phyloP scores from a whole-genome alignment of 306 rosid genomes.

The Castanea mollissima region DNA sequence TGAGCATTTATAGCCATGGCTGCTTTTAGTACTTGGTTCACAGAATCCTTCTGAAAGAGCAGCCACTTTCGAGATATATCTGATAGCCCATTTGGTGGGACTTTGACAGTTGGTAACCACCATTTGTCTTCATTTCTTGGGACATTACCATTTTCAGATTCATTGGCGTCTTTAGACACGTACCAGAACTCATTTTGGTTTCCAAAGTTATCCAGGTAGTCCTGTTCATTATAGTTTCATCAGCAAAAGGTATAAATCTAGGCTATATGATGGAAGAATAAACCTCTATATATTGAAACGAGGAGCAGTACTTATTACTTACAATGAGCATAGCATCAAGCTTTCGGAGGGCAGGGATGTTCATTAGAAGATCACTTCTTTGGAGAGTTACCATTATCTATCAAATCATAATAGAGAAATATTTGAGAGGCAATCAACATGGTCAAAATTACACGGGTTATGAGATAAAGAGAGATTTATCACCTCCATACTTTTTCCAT shows the following conservation, averaged over 20 bases:
- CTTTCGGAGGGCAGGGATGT: constrained; percentile 79
- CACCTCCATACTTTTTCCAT: constrained; percentile 87
- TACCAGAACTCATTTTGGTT: constrained; percentile 81
- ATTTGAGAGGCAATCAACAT: not conserved
- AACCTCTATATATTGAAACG: not conserved
- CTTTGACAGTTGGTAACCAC: constrained; percentile 85
- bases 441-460: not conserved
- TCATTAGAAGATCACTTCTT: constrained; percentile 78
- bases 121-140: constrained; percentile 73
- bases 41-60: constrained; percentile 61
- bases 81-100: constrained; percentile 67
- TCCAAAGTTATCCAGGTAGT: constrained; percentile 59
- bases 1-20: constrained; percentile 98
- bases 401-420: not conserved
- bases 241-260: constrained; percentile 14
- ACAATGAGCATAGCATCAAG: constrained; percentile 90
- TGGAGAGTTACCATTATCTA: constrained; percentile 92
- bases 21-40: constrained; percentile 82
- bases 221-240: constrained; percentile 43
- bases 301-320: constrained; percentile 26
- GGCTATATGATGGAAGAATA: constrained; percentile 6
- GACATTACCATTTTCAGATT: constrained; percentile 33
- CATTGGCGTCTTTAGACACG: constrained; percentile 46
- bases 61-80: constrained; percentile 64
- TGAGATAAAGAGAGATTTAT: not conserved